Conservation (phyloP, 2,329 filamentous ascomycete genomes). For the Diaporthe ilicicola region DNA sequence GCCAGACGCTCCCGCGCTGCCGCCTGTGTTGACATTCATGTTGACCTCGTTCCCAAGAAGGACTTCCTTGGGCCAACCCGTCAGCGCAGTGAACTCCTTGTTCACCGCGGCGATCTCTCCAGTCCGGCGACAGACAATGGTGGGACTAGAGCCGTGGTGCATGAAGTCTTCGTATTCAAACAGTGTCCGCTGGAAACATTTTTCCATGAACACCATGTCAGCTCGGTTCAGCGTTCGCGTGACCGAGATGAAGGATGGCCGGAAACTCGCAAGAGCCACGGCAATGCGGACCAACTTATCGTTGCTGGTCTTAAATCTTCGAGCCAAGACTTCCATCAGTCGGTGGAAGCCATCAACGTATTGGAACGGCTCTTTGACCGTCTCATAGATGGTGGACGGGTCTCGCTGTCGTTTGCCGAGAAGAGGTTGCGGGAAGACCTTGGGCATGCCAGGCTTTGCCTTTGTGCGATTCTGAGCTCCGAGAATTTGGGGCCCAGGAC, state of each 20-base stretch:
- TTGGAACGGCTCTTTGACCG: slow-evolving; percentile 88
- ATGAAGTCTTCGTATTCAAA: slow-evolving; percentile 95
- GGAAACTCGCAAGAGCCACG: slow-evolving; percentile 86
- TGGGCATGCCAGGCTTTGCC: slow-evolving; percentile 53
- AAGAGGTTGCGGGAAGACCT: slow-evolving; percentile 56
- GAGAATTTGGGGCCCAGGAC: slow-evolving; percentile 32
- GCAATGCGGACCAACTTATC: slow-evolving; percentile 84
- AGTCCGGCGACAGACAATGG: slow-evolving; percentile 88
- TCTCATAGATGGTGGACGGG: slow-evolving; percentile 86
- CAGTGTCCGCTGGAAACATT: slow-evolving; percentile 91
- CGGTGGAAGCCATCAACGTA: slow-evolving; percentile 92
- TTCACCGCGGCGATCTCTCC: slow-evolving; percentile 95
- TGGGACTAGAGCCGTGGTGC: slow-evolving; percentile 86
- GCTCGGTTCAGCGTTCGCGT: slow-evolving; percentile 87
- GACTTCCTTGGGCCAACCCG: slow-evolving; percentile 92
- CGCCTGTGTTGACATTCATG: slow-evolving; percentile 81
- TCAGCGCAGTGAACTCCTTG: slow-evolving; percentile 95
- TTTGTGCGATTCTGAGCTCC: slow-evolving; percentile 51
- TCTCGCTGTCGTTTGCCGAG: slow-evolving; percentile 72
- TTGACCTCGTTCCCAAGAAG: slow-evolving; percentile 89
- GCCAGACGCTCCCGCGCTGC: slow-evolving; percentile 50
- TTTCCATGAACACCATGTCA: slow-evolving; percentile 97
- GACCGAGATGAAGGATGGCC: slow-evolving; percentile 91
- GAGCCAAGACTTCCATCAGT: slow-evolving; percentile 81
- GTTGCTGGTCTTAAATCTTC: slow-evolving; percentile 71